Base-by-base conservation (phyloP, 768 basidiomycete species). In the Pleurotus tuoliensis region DNA sequence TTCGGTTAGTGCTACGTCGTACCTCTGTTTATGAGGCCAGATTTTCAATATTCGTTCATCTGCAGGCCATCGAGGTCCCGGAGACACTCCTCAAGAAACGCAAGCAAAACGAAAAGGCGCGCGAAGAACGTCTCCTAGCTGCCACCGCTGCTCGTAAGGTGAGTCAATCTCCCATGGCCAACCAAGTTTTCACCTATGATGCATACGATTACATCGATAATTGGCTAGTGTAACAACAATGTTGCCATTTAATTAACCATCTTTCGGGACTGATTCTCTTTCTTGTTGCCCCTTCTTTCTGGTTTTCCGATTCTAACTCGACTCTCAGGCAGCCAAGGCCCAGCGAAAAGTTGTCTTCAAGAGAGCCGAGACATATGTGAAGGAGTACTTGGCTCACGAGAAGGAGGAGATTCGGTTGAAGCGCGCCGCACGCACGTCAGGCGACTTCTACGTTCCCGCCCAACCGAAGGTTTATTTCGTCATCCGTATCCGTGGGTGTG, bases 61-160 rank as follows among this genome's bases (percentile, higher is more conserved):
- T 59, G 59, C 66, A 93, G 91, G 84, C 87, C 69, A 87, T 97
- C 73, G 90, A 95, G 85, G 95, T 96, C 78, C 95, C 95, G 73
- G 95, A 97, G 88, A 98, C 95, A 70, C 87, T 98, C 81, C 92
- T 98, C 81, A 98, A 97, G 86, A 98, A 96, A 82, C 88, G 95
- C 79, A 94, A 95, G 80, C 90, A 94, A 79, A 95, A 87, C 69
- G 93, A 96, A 82, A 95, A 95, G 82, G 90, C 88, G 61, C 83
- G 93, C 68, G 94, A 95, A 80, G 94, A 96, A 70, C 92, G 91
- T 66, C 81, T 96, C 63, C 85, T 80, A 63, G 90, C 90, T 59
- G 92, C 90, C 20, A 71, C 77, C 41, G 88, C 87, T 64, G 93
- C 94, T 62, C 88, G 90, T 70, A 95, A 95, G 88, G 94, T 95